Evolutionary conservation across 805 yeast genomes (phyloP).

Genomic region (Saccharomycopsis oosterbeekiorum): DNA sequence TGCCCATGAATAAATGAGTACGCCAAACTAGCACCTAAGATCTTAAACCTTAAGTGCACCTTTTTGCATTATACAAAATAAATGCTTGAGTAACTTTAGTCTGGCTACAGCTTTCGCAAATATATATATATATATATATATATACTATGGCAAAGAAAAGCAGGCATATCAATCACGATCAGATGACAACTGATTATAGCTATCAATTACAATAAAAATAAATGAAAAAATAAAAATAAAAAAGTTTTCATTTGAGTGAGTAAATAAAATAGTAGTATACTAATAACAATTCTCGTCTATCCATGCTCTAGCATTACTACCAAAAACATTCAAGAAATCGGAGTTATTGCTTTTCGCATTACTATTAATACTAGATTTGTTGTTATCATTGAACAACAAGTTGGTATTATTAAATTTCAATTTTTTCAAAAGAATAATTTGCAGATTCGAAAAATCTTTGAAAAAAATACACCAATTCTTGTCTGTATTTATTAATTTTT

Average conservation of each 20-base stretch:
- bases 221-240: too few species aligned
- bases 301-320: background rate
- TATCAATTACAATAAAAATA: too few species aligned
- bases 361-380: background rate
- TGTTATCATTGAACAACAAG: background rate
- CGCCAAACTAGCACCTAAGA: too few species aligned
- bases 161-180: too few species aligned
- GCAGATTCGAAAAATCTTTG: conserved; percentile 1
- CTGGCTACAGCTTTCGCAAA: background rate
- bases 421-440: background rate
- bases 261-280: background rate
- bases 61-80: too few species aligned
- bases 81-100: background rate
- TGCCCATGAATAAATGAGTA: background rate
- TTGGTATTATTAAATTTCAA: background rate
- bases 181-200: too few species aligned
- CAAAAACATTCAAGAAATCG: background rate
- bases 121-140: too few species aligned
- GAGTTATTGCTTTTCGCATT: background rate
- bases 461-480: conserved; percentile 19
- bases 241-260: background rate
- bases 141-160: too few species aligned
- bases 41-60: too few species aligned
- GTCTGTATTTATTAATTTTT: conserved; percentile 16
- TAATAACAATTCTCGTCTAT: background rate